These are phyloP conservation scores for Botrytis cinerea DNA, from an alignment of 2,329 filamentous ascomycete genomes.

Conservation along the genomic window DNA sequence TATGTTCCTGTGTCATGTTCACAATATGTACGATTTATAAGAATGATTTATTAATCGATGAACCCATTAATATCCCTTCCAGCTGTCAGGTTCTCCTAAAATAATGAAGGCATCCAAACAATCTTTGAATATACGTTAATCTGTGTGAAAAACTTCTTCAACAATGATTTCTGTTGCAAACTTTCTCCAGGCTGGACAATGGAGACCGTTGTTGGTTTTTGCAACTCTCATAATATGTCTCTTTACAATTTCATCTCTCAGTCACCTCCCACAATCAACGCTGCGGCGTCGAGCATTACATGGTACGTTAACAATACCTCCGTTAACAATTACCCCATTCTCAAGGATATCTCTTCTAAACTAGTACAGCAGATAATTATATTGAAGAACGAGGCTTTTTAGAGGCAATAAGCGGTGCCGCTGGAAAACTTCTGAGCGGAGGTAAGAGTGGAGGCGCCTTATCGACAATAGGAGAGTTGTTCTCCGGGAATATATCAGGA, in stretches of 20 bases:
- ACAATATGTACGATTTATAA: neutral
- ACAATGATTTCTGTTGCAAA: neutral
- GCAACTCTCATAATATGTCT: neutral
- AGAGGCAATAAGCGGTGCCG: neutral
- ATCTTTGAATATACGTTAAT: neutral
- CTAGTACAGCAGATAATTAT: neutral
- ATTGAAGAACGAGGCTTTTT: neutral
- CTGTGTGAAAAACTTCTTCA: neutral
- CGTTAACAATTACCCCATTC: too few species aligned
- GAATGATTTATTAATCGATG: neutral
- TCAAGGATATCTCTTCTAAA: neutral
- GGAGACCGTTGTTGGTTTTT: neutral
- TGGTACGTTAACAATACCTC: neutral
- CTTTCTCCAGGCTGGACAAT: neutral
- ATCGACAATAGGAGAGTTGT: neutral
- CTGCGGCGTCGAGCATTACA: neutral
- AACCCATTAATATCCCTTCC: neutral
- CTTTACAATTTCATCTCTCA: neutral
- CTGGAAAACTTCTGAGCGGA: neutral
- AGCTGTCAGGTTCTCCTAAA: neutral
- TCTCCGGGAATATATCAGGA: neutral
- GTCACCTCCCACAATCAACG: neutral
- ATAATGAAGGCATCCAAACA: neutral
- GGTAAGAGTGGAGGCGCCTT: neutral
- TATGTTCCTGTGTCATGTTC: constrained; percentile 1